A percentile compares a stretch with the other conserved stretches of the same genome.
Conservation (phyloP, 371 early-diverging fungal species). For the Actinomortierella wolfii region DNA sequence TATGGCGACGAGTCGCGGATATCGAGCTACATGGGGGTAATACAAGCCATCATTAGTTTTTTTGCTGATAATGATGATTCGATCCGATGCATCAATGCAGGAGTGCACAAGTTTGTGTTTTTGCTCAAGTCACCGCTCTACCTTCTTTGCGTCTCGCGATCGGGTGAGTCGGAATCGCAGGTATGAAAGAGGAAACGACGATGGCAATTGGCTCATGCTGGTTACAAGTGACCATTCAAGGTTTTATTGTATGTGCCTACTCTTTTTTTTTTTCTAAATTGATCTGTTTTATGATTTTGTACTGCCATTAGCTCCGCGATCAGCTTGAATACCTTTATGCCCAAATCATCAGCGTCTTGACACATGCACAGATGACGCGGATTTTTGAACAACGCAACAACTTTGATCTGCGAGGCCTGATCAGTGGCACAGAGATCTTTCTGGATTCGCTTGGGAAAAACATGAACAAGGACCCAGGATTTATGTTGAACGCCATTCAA, state of each 20-base stretch:
- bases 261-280: too few species aligned
- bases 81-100: slow-evolving; percentile 77
- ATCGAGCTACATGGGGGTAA: slow-evolving; percentile 87
- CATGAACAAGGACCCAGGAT: slow-evolving; percentile 75
- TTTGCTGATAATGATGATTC: slow-evolving; percentile 84
- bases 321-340: slow-evolving; percentile 84
- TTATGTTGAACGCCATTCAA: slow-evolving; percentile 80
- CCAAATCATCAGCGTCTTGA: slow-evolving; percentile 88
- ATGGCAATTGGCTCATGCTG: too few species aligned
- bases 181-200: slow-evolving; percentile 39
- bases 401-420: slow-evolving; percentile 82
- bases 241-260: too few species aligned
- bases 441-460: slow-evolving; percentile 76
- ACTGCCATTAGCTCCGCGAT: slow-evolving; percentile 63
- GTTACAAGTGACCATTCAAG: too few species aligned
- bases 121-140: slow-evolving; percentile 82
- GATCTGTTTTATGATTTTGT: background rate
- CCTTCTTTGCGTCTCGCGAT: slow-evolving; percentile 78
- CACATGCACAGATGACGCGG: slow-evolving; percentile 77
- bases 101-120: slow-evolving; percentile 84
- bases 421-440: slow-evolving; percentile 82
- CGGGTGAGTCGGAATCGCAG: slow-evolving; percentile 83
- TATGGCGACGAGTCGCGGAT: slow-evolving; percentile 91
- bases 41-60: slow-evolving; percentile 90
- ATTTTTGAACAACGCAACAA: slow-evolving; percentile 89